Percentiles rank a stretch among this genome's conserved stretches.
Evolutionary conservation across 176 grass and related monocot genomes (phyloP).

Genomic region (Puya raimondii): DNA sequence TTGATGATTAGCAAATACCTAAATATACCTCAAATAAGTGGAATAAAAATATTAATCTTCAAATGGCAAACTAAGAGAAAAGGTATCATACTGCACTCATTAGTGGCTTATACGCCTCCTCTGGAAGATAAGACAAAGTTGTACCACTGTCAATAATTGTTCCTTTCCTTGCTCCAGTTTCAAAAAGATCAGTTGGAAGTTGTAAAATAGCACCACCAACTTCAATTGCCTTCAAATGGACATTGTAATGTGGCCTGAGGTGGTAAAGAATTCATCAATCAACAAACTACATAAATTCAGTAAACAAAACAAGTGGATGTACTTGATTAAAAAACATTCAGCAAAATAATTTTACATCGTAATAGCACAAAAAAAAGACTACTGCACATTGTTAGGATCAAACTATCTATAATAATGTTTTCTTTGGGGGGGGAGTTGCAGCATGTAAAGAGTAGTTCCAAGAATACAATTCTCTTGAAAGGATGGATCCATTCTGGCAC

Average conservation of each 20-base stretch:
- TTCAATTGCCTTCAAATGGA: slow-evolving; percentile 64
- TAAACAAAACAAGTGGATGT: no score
- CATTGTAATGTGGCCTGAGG: slow-evolving; percentile 81
- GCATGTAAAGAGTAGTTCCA: no score
- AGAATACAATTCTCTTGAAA: no score
- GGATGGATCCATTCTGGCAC: no score
- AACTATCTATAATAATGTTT: no score
- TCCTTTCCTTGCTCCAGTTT: slow-evolving; percentile 31
- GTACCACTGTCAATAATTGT: slow-evolving; percentile 96
- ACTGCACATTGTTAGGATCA: no score
- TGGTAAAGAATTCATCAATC: neutral
- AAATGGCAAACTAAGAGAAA: neutral
- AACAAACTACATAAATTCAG: neutral
- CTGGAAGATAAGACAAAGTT: slow-evolving; percentile 78
- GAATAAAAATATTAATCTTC: neutral
- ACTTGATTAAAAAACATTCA: no score
- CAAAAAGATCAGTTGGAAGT: slow-evolving; percentile 55
- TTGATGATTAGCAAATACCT: slow-evolving; percentile 56
- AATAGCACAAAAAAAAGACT: no score
- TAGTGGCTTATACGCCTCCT: slow-evolving; percentile 41
- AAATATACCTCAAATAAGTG: slow-evolving; percentile 20
- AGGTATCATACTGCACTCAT: slow-evolving; percentile 35
- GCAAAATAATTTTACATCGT: no score
- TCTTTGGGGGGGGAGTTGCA: no score
- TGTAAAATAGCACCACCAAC: slow-evolving; percentile 54